These are phyloP conservation scores for Pythium myriotylum DNA, from an alignment of 352 stramenopile species.

Conservation along the genomic window DNA sequence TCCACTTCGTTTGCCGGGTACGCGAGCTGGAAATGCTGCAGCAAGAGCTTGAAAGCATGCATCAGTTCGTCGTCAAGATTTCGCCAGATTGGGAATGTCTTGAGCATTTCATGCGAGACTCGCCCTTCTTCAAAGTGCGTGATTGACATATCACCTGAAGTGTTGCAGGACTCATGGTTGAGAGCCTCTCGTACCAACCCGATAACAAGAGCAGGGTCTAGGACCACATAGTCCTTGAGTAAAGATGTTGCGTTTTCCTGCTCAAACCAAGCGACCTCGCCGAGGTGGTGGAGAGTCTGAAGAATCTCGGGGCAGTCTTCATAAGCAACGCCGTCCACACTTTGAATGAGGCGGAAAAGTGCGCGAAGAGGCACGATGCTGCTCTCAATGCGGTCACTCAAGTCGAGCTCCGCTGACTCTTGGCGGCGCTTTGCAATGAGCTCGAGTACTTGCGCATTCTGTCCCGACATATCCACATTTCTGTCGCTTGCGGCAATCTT, in stretches of 20 bases:
- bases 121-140: slow-evolving; percentile 20
- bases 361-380: slow-evolving; percentile 13
- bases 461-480: slow-evolving; percentile 24
- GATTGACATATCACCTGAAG: slow-evolving; percentile 5
- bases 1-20: slow-evolving; percentile 20
- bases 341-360: slow-evolving; percentile 12
- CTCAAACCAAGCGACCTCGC: slow-evolving; percentile 29
- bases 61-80: slow-evolving; percentile 21
- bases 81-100: slow-evolving; percentile 11
- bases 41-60: slow-evolving; percentile 25
- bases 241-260: slow-evolving; percentile 1
- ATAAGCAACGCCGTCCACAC: slow-evolving; percentile 11
- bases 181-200: slow-evolving; percentile 26
- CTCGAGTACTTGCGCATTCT: slow-evolving; percentile 15
- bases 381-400: slow-evolving; percentile 14
- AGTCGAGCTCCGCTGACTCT: background rate
- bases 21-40: slow-evolving; percentile 30
- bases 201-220: slow-evolving; percentile 33
- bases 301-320: slow-evolving; percentile 18
- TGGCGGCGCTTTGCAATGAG: slow-evolving; percentile 11
- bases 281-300: slow-evolving; percentile 18
- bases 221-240: slow-evolving; percentile 22
- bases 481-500: slow-evolving; percentile 15
- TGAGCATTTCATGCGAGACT: slow-evolving; percentile 16
- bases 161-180: slow-evolving; percentile 21